phyloP scores from a whole-genome alignment of 805 yeast species.

The Diddensiella transvaalensis region DNA sequence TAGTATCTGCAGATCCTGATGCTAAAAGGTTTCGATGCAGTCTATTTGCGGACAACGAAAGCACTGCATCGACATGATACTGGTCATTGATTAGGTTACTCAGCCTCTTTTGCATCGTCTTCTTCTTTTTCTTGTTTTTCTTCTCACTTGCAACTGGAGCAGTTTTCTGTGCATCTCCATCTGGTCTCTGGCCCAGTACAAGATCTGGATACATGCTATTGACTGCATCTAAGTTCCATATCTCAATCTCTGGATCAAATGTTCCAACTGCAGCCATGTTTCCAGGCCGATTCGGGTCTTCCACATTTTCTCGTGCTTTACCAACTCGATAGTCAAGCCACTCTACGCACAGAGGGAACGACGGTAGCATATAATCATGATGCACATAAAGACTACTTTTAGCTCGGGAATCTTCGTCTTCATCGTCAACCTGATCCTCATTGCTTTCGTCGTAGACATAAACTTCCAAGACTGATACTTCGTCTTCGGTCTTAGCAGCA shows the following conservation, averaged over 20 bases:
- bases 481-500: constrained; percentile 95
- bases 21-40: constrained; percentile 81
- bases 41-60: constrained; percentile 79
- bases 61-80: constrained; percentile 91
- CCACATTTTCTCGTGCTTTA: constrained; percentile 35
- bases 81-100: constrained; percentile 51
- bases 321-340: constrained; percentile 80
- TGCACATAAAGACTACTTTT: constrained; percentile 79
- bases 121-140: constrained; percentile 48
- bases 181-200: constrained; percentile 75
- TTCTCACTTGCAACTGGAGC: constrained; percentile 27
- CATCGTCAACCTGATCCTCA: constrained; percentile 70
- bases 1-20: constrained; percentile 91
- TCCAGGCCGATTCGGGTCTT: constrained; percentile 53
- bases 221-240: constrained; percentile 90
- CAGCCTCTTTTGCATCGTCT: no score
- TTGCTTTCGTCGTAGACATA: constrained; percentile 94
- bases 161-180: constrained; percentile 31
- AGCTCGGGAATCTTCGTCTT: constrained; percentile 61
- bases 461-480: constrained; percentile 84
- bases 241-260: constrained; percentile 94
- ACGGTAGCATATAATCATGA: constrained; percentile 94
- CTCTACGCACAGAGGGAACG: constrained; percentile 94
- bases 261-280: constrained; percentile 97
- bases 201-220: constrained; percentile 95